Base-by-base conservation (phyloP, 2,329 filamentous ascomycete species). In the Ampelomyces quisqualis region DNA sequence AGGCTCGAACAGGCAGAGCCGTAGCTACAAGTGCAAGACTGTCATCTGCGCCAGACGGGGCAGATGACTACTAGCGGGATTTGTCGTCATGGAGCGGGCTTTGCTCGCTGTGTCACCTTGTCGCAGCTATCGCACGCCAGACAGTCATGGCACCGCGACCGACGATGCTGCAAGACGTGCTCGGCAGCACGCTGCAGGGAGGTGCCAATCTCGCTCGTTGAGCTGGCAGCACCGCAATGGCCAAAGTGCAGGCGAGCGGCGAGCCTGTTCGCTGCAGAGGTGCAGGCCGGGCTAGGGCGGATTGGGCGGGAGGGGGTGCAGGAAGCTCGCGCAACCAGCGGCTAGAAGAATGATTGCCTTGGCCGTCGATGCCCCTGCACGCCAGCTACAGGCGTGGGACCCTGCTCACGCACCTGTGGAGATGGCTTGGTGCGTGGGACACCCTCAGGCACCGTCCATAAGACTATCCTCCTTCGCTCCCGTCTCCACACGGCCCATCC, bases 41-140 rank as follows among this genome's bases (percentile, higher is more conserved):
- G 58, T 62, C 57, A 60, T 59, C 55, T 57, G 58, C 62, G 60
- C 53, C 61, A 52, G 58, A 55, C 53, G 51, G 50, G 44, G 46
- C 61, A 60, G 61, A 58, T 64, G 62, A 65, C 62, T 41, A 27
- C 31, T 55, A 58, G 57, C 45, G 45, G 32, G 38, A 30, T 47
- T 51, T n/a, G n/a, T n/a, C 49, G 59, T 60, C 59, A 60, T 56
- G 38, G 40, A 45, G 43, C 45, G 38, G 34, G 45, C 18, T 30
- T 41, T 40, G 46, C 47, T 51, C 34, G 48, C 46, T 40, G 51
- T 41, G 50, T 54, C 47, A 53, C 52, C 22, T 13, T n/a, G n/a
- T n/a, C n/a, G n/a, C n/a, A n/a, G n/a, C n/a, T n/a, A n/a, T n/a
- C n/a, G n/a, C n/a, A n/a, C 18, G 17, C 17, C 22, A 10, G 17